phyloP scores from a whole-genome alignment of 208 protist genomes.

The Wallacemonas sp. region DNA sequence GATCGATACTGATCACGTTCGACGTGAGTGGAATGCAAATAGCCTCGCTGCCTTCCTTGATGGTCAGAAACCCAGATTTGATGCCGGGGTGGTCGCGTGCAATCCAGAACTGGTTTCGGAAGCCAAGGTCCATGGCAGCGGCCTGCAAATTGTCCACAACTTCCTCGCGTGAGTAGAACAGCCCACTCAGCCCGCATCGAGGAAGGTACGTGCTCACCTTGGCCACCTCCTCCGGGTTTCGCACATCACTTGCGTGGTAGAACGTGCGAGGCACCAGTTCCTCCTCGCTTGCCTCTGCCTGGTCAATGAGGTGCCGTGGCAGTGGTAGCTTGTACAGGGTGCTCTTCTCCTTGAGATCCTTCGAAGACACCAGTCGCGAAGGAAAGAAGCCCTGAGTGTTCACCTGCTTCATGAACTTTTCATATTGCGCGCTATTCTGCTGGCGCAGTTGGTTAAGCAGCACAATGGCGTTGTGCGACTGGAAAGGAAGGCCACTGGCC shows the following conservation, averaged over 20 bases:
- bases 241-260: constrained; percentile 61
- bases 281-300: constrained; percentile 39
- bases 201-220: constrained; percentile 34
- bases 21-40: constrained; percentile 82
- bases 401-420: constrained; percentile 64
- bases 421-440: constrained; percentile 41
- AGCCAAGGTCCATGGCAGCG: constrained; percentile 66
- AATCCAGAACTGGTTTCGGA: constrained; percentile 89
- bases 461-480: constrained; percentile 78
- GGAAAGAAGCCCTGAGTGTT: constrained; percentile 63
- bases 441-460: constrained; percentile 62
- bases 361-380: constrained; percentile 31
- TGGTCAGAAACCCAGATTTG: constrained; percentile 56
- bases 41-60: constrained; percentile 77
- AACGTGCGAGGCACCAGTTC: constrained; percentile 62
- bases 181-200: constrained; percentile 72
- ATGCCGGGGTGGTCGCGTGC: constrained; percentile 61
- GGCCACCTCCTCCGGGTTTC: constrained; percentile 15
- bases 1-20: constrained; percentile 55
- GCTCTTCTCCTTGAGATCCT: constrained; percentile 21
- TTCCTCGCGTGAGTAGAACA: constrained; percentile 87
- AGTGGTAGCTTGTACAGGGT: constrained; percentile 60
- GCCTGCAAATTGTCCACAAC: constrained; percentile 90
- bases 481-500: constrained; percentile 57
- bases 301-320: constrained; percentile 72